phyloP scores from a whole-genome alignment of 2,329 filamentous ascomycete species.

The Claviceps cyperi region DNA sequence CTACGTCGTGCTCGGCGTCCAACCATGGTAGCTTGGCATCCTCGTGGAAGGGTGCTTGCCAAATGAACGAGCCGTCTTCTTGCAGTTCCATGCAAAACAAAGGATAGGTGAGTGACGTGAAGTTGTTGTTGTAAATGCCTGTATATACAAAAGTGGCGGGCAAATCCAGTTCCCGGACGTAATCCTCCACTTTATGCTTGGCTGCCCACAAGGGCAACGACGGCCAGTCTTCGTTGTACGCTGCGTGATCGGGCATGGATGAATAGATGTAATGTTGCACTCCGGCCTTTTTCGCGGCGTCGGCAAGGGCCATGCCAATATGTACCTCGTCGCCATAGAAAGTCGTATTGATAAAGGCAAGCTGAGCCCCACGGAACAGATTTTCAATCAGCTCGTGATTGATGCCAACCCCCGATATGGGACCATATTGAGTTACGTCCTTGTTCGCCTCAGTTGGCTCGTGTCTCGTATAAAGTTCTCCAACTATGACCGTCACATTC shows the following conservation, averaged over 20 bases:
- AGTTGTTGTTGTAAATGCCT: constrained; percentile 98
- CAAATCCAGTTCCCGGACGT: constrained; percentile 67
- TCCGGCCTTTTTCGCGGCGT: constrained; percentile 71
- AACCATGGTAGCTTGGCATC: constrained; percentile 85
- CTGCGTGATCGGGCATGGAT: constrained; percentile 88
- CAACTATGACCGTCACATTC: constrained; percentile 54
- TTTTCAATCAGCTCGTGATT: constrained; percentile 59
- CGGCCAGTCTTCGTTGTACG: constrained; percentile 63
- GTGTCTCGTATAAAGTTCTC: constrained; percentile 46
- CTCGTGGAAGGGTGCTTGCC: constrained; percentile 88
- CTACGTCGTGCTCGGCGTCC: constrained; percentile 91
- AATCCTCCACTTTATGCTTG: constrained; percentile 87
- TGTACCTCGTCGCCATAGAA: constrained; percentile 90
- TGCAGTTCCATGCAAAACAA: constrained; percentile 91
- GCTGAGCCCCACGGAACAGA: constrained; percentile 69
- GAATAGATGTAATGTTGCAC: constrained; percentile 92
- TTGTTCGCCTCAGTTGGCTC: constrained; percentile 34
- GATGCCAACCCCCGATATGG: constrained; percentile 49
- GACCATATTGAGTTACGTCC: constrained; percentile 55
- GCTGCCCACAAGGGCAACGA: constrained; percentile 80
- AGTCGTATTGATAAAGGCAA: constrained; percentile 96
- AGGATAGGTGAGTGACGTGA: constrained; percentile 82
- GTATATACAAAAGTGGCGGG: constrained; percentile 90
- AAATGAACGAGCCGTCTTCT: constrained; percentile 71
- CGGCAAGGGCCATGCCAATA: constrained; percentile 76